phyloP scores from a whole-genome alignment of 176 grass and related monocot genomes.

The Secale cereale region DNA sequence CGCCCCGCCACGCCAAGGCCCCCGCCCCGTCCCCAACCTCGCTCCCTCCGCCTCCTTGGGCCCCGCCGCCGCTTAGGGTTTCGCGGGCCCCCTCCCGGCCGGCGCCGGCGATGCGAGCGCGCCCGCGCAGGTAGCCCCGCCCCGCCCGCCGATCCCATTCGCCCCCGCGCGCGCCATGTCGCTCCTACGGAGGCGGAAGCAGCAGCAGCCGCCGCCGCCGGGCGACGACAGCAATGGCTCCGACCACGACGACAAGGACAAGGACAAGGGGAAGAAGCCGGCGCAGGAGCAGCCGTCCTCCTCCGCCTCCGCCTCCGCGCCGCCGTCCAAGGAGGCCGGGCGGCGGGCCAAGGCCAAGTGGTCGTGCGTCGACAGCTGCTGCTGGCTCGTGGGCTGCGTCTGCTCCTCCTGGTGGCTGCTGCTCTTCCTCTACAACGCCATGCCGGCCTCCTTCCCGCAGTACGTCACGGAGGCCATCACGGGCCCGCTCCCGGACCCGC shows the following conservation, averaged over 20 bases:
- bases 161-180: slow-evolving; percentile 50
- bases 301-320: not conserved
- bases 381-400: slow-evolving; percentile 85
- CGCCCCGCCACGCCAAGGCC: no score
- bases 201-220: slow-evolving; percentile 28
- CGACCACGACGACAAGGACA: slow-evolving; percentile 32
- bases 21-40: slow-evolving; percentile 20
- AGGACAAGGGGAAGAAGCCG: slow-evolving; percentile 24
- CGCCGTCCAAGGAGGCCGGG: slow-evolving; percentile 29
- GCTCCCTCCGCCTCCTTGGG: slow-evolving; percentile 34
- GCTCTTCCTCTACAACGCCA: slow-evolving; percentile 95
- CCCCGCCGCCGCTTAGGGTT: slow-evolving; percentile 29
- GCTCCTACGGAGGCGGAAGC: slow-evolving; percentile 65
- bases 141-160: not conserved
- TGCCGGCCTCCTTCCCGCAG: slow-evolving; percentile 94
- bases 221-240: slow-evolving; percentile 32
- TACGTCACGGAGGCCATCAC: slow-evolving; percentile 97
- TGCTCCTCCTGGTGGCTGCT: slow-evolving; percentile 94
- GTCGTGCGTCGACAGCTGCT: slow-evolving; percentile 88
- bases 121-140: slow-evolving; percentile 30
- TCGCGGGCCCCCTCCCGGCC: not conserved
- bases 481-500: slow-evolving; percentile 79
- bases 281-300: not conserved
- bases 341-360: slow-evolving; percentile 42
- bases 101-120: slow-evolving; percentile 27